phyloP scores from a whole-genome alignment of 495 filamentous ascomycete species.

The Hyaloscypha finlandica region DNA sequence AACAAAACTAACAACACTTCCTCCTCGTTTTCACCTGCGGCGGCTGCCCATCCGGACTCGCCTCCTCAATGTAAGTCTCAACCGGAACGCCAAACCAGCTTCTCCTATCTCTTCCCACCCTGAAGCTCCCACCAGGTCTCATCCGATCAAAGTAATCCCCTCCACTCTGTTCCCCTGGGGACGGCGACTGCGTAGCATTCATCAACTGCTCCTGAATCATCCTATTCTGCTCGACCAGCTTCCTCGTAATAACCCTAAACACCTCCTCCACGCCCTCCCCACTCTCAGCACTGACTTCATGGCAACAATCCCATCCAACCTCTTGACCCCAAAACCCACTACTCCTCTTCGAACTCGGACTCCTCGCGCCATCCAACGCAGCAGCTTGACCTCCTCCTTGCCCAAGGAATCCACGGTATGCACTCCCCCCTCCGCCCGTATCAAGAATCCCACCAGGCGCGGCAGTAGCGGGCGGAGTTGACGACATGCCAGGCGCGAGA shows the following conservation, averaged over 20 bases:
- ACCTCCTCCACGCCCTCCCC: conserved; percentile 98
- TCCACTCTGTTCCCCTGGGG: conserved; percentile 14
- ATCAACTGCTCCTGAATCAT: conserved; percentile 55
- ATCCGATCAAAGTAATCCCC: conserved; percentile 48
- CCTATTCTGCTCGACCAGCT: conserved; percentile 89
- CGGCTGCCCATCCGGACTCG: conserved; percentile 30
- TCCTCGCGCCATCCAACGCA: conserved; percentile 49
- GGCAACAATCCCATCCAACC: conserved; percentile 92
- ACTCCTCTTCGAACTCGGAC: conserved; percentile 74
- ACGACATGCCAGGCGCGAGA: conserved; percentile 64
- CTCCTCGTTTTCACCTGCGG: conserved; percentile 39
- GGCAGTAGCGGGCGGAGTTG: conserved; percentile 67
- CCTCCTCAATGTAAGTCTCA: conserved; percentile 40
- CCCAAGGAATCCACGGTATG: not conserved
- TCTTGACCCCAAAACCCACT: conserved; percentile 91
- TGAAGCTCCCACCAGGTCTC: conserved; percentile 54
- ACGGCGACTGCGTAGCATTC: conserved; percentile 24
- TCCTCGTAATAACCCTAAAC: conserved; percentile 90
- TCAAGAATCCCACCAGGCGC: conserved; percentile 35
- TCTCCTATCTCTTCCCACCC: conserved; percentile 60
- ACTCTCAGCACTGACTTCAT: conserved; percentile 92
- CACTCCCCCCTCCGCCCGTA: conserved; percentile 30
- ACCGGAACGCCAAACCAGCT: conserved; percentile 64
- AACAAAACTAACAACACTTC: conserved; percentile 49
- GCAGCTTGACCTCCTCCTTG: conserved; percentile 11